phyloP scores from a whole-genome alignment of 306 rosid genomes.

The Lathyrus aphaca region DNA sequence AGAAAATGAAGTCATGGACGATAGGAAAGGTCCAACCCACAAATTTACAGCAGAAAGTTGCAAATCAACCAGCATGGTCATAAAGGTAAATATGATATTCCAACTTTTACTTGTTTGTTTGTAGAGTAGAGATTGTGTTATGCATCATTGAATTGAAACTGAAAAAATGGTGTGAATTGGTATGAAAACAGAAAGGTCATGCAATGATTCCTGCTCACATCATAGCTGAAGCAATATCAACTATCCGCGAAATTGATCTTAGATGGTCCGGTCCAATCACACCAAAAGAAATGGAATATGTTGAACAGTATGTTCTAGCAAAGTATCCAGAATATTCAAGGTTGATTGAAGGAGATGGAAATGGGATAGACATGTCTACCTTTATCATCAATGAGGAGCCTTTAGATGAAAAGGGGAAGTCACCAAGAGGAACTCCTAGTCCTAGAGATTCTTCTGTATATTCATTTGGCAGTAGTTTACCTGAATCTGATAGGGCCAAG shows the following conservation, averaged over 20 bases:
- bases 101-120: background rate
- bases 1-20: conserved; percentile 55
- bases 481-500: conserved; percentile 65
- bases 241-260: conserved; percentile 66
- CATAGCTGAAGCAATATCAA: conserved; percentile 80
- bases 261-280: conserved; percentile 96
- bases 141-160: conserved; percentile 20
- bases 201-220: conserved; percentile 69
- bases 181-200: conserved; percentile 55
- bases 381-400: conserved; percentile 71
- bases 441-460: conserved; percentile 63
- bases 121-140: background rate
- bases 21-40: conserved; percentile 46
- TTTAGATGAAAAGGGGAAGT: conserved; percentile 61
- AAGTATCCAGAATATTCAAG: conserved; percentile 82
- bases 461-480: conserved; percentile 59
- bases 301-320: conserved; percentile 76
- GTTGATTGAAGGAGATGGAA: conserved; percentile 56
- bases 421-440: conserved; percentile 54
- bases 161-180: conserved; percentile 23
- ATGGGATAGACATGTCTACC: conserved; percentile 57
- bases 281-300: conserved; percentile 78
- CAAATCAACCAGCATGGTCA: conserved; percentile 80
- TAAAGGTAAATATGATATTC: conserved; percentile 58
- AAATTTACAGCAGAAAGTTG: conserved; percentile 56